A percentile compares a stretch with the other conserved stretches of the same genome.
Evolutionary conservation across 2,329 filamentous ascomycete species (phyloP).

Genomic region (Nothopassalora personata): DNA sequence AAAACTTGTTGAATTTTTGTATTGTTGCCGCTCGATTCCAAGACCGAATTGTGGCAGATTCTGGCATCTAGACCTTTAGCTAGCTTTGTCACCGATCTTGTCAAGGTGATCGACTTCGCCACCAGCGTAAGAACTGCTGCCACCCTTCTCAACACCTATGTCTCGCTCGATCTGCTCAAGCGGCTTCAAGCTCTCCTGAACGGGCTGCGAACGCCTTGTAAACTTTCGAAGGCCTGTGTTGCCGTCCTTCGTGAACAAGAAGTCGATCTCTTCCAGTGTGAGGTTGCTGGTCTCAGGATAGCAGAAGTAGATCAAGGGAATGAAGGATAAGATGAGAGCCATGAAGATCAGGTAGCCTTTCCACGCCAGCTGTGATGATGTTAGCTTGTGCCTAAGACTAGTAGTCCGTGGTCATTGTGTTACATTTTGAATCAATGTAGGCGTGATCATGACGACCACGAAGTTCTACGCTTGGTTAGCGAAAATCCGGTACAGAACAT

Average conservation of each 20-base stretch:
- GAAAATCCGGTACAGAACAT: conserved; percentile 3
- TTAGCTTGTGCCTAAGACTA: neutral
- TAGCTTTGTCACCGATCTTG: conserved; percentile 8
- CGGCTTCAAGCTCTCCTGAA: conserved; percentile 22
- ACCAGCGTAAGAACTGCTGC: conserved; percentile 2
- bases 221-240: conserved; percentile 22
- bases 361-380: conserved; percentile 40
- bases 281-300: conserved; percentile 41
- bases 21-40: too few species aligned
- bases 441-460: conserved; percentile 50
- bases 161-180: conserved; percentile 13
- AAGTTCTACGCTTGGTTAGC: conserved; percentile 36
- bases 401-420: neutral
- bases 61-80: neutral
- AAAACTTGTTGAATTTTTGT: too few species aligned
- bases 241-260: conserved; percentile 35
- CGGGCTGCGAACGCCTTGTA: conserved; percentile 19
- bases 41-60: too few species aligned
- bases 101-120: conserved; percentile 10
- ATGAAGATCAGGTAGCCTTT: conserved; percentile 52
- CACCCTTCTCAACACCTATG: conserved; percentile 12
- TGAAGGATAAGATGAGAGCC: conserved; percentile 43
- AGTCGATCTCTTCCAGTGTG: conserved; percentile 43
- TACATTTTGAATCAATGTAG: conserved; percentile 39
- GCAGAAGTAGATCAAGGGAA: conserved; percentile 46